phyloP scores from a whole-genome alignment of 805 yeast genomes.

The Suhomyces sp. region DNA sequence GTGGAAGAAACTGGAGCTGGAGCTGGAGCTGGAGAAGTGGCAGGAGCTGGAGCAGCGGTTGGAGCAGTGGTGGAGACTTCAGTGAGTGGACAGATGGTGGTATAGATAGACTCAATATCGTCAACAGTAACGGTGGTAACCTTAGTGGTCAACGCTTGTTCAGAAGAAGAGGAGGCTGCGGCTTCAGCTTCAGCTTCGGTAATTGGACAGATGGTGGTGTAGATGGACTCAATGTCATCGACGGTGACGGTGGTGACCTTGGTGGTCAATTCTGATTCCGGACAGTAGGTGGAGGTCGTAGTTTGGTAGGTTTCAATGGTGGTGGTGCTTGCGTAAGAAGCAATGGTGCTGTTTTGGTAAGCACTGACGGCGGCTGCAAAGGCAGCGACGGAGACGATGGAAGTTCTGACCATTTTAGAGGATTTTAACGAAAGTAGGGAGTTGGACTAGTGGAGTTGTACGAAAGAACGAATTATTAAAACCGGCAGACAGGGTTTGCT shows the following conservation, averaged over 20 bases:
- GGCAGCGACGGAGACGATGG: conserved; percentile 10
- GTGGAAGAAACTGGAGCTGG: conserved; percentile 4
- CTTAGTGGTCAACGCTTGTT: conserved; percentile 11
- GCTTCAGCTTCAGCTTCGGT: conserved; percentile 1
- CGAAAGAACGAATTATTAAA: no score
- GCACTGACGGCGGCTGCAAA: conserved; percentile 14
- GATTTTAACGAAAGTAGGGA: conserved; percentile 14
- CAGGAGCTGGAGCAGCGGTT: conserved; percentile 6
- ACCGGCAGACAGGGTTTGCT: no score
- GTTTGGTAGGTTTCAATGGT: conserved; percentile 8
- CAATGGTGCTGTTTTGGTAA: conserved; percentile 15
- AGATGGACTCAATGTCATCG: conserved; percentile 9
- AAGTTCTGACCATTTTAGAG: conserved; percentile 8
- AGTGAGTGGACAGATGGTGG: conserved; percentile 15
- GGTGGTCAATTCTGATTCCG: conserved; percentile 7
- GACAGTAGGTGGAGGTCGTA: conserved; percentile 20
- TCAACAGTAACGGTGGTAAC: conserved; percentile 17
- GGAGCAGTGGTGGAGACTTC: conserved; percentile 9
- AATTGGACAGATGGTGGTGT: conserved; percentile 22
- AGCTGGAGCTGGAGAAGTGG: conserved; percentile 4
- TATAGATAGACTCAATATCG: conserved; percentile 14
- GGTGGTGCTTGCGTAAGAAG: conserved; percentile 12
- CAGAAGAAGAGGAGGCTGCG: conserved; percentile 5
- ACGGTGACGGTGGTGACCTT: conserved; percentile 5
- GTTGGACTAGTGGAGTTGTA: conserved; percentile 16